Evolutionary conservation across 2,329 filamentous ascomycete genomes (phyloP).

Genomic region (Fusarium fracticaudum): DNA sequence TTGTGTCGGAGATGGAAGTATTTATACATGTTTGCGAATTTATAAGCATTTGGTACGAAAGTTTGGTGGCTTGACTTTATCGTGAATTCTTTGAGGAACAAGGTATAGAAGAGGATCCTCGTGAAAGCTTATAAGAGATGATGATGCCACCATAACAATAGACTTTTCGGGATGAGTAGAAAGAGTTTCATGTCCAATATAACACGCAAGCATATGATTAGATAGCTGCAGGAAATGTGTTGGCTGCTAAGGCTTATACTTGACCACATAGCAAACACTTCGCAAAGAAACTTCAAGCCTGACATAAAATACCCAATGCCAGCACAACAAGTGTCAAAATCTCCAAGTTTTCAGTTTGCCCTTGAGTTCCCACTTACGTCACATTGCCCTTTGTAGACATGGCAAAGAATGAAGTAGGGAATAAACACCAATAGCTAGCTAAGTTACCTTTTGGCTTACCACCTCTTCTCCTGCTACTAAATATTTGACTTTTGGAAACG

Average conservation of each 20-base stretch:
- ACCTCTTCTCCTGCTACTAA: background rate
- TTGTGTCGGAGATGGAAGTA: rapidly evolving
- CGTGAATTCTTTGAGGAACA: background rate
- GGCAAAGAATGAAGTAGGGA: background rate
- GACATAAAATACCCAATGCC: rapidly evolving
- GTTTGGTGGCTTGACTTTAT: background rate
- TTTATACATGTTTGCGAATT: background rate
- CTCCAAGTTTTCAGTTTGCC: background rate
- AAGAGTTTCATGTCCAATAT: background rate
- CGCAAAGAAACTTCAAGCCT: background rate
- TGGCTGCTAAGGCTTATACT: background rate
- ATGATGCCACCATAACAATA: rapidly evolving
- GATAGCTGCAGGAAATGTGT: background rate
- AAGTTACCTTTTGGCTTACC: too few species aligned
- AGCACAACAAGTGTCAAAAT: background rate
- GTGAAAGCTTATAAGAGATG: rapidly evolving
- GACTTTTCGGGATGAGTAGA: rapidly evolving
- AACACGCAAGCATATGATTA: background rate
- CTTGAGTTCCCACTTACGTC: background rate
- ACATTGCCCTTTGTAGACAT: too few species aligned
- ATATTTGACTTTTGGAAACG: rapidly evolving
- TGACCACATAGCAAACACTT: background rate
- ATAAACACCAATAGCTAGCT: background rate
- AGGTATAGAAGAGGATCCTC: too few species aligned
- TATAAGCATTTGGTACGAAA: background rate